Percentiles rank a stretch among this genome's conserved stretches.
phyloP scores from a whole-genome alignment of 176 grass and related monocot species.

The Ensete ventricosum region DNA sequence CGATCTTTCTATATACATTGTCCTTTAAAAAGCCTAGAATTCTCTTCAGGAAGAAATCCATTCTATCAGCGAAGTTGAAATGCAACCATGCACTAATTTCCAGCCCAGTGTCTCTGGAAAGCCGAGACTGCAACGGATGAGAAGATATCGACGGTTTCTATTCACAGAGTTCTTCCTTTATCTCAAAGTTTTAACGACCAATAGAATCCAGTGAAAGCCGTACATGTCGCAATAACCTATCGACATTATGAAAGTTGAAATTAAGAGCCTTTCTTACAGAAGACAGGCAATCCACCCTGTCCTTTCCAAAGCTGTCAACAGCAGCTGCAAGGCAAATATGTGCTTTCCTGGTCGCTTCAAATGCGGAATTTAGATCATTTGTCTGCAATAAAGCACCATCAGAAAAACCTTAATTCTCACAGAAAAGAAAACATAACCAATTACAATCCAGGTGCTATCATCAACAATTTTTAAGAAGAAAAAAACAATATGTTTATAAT shows the following conservation, averaged over 20 bases:
- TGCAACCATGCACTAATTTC: no score
- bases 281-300: conserved; percentile 33
- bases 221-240: conserved; percentile 55
- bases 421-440: conserved; percentile 10
- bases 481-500: background rate
- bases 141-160: background rate
- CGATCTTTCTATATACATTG: conserved; percentile 5
- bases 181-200: conserved; percentile 21
- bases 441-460: background rate
- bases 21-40: background rate
- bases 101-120: background rate
- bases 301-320: conserved; percentile 22
- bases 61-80: background rate
- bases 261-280: conserved; percentile 62
- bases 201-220: conserved; percentile 64
- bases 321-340: conserved; percentile 43
- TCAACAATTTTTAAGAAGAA: background rate
- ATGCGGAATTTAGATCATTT: conserved; percentile 66
- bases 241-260: conserved; percentile 73
- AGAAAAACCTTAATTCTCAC: background rate
- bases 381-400: conserved; percentile 28
- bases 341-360: conserved; percentile 76
- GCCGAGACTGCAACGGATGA: background rate
- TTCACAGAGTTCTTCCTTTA: conserved; percentile 6
- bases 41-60: background rate